These are phyloP conservation scores for Leccinum ochraceum DNA, from an alignment of 768 basidiomycete species.

Conservation along the genomic window DNA sequence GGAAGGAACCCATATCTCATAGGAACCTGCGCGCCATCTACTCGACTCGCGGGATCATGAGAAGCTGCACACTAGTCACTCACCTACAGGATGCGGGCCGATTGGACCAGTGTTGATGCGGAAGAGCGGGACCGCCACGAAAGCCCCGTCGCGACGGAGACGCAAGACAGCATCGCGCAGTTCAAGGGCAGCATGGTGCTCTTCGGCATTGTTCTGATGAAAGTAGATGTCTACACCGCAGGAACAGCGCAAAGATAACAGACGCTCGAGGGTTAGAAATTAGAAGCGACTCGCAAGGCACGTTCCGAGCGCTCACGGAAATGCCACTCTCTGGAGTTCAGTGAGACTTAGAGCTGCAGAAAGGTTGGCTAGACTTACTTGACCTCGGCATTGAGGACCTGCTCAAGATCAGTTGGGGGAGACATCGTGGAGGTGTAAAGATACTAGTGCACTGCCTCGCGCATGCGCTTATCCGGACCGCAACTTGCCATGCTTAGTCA, in stretches of 20 bases:
- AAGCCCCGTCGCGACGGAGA: slow-evolving; percentile 72
- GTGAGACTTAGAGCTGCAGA: neutral
- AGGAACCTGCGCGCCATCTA: slow-evolving; percentile 54
- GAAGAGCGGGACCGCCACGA: slow-evolving; percentile 75
- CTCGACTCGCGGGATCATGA: neutral
- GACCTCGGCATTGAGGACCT: slow-evolving; percentile 60
- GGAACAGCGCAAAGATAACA: neutral
- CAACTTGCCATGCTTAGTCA: too few relatives aligned
- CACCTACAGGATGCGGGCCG: slow-evolving; percentile 77
- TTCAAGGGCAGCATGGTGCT: slow-evolving; percentile 64
- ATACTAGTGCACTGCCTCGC: too few relatives aligned
- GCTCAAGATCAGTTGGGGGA: slow-evolving; percentile 53
- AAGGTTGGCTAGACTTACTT: slow-evolving; percentile 44
- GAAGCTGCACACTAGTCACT: slow-evolving; percentile 22
- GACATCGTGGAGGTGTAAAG: slow-evolving; percentile 10
- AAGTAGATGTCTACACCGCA: slow-evolving; percentile 70
- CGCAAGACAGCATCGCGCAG: slow-evolving; percentile 72
- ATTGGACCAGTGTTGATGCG: slow-evolving; percentile 68
- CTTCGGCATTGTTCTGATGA: slow-evolving; percentile 60
- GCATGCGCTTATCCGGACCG: too few relatives aligned
- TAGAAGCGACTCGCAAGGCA: neutral
- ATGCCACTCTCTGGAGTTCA: slow-evolving; percentile 65
- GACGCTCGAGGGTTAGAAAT: slow-evolving; percentile 2
- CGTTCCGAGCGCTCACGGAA: slow-evolving; percentile 52
- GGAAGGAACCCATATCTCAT: slow-evolving; percentile 78